Evolutionary conservation across 768 basidiomycete species (phyloP).

Genomic region (Boletus sensibilis): DNA sequence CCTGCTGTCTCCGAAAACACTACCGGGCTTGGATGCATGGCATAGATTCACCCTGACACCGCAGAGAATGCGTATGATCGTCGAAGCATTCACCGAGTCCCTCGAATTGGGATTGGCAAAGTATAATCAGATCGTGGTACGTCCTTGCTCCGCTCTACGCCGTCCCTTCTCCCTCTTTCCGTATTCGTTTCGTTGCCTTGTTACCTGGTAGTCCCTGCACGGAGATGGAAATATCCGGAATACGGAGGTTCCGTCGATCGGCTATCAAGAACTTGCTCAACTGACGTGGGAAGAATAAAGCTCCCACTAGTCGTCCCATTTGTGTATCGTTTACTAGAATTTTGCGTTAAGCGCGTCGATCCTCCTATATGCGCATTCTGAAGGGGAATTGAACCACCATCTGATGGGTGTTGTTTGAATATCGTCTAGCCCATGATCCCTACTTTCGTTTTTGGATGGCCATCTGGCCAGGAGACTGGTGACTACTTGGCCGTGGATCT

Average conservation of each 20-base stretch:
- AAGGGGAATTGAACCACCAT: neutral
- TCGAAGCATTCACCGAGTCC: slow-evolving; percentile 91
- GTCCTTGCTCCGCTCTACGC: slow-evolving; percentile 34
- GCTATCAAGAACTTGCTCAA: neutral
- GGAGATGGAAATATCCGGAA: slow-evolving; percentile 3
- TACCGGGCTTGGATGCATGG: neutral
- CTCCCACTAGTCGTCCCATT: neutral
- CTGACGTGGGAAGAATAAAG: neutral
- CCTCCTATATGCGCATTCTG: neutral
- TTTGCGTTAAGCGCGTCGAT: neutral
- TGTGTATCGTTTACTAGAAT: neutral
- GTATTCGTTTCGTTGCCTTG: slow-evolving; percentile 4
- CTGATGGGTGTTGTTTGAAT: slow-evolving; percentile 11
- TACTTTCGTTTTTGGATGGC: slow-evolving; percentile 96
- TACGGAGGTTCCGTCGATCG: neutral
- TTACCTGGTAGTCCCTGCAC: neutral
- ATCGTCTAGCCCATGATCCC: slow-evolving; percentile 85
- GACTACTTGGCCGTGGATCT: slow-evolving; percentile 90
- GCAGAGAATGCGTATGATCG: slow-evolving; percentile 94
- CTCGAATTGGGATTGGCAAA: slow-evolving; percentile 85
- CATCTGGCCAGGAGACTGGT: slow-evolving; percentile 83
- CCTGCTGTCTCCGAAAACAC: neutral
- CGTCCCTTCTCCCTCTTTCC: slow-evolving; percentile 1
- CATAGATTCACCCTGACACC: slow-evolving; percentile 81
- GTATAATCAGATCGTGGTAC: slow-evolving; percentile 81